Percentiles rank a stretch among this genome's conserved stretches.
These are phyloP conservation scores for Epichloe sibirici DNA, from an alignment of 2,329 filamentous ascomycete genomes.

Conservation along the genomic window DNA sequence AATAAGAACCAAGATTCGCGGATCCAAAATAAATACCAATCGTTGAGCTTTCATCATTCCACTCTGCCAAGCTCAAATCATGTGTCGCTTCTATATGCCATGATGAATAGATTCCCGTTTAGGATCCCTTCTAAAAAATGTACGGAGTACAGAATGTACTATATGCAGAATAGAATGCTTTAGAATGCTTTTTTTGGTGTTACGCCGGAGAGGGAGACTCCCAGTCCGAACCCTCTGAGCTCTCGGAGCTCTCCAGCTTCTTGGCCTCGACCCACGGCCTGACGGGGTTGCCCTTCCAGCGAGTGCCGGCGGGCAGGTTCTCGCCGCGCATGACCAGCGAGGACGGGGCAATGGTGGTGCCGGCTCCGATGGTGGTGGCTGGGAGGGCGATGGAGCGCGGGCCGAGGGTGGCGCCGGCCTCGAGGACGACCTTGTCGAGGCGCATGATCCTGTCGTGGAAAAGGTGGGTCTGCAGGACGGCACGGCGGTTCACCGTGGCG, in stretches of 20 bases:
- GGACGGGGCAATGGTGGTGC: slow-evolving; percentile 10
- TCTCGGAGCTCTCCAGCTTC: neutral
- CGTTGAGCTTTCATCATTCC: neutral
- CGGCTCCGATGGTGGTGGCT: slow-evolving; percentile 9
- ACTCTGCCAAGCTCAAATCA: neutral
- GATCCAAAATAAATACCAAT: neutral
- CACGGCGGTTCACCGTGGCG: slow-evolving; percentile 11
- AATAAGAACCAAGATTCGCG: neutral
- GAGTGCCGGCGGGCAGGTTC: slow-evolving; percentile 10
- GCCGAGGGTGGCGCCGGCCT: slow-evolving; percentile 10
- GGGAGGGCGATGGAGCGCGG: slow-evolving; percentile 11
- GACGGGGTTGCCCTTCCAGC: slow-evolving; percentile 12
- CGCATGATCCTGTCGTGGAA: slow-evolving; percentile 14
- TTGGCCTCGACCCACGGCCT: slow-evolving; percentile 8
- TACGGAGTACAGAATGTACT: neutral
- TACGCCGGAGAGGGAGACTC: neutral
- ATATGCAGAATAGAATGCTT: neutral
- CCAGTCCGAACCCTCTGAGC: slow-evolving; percentile 4
- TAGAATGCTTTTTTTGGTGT: neutral
- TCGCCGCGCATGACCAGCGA: slow-evolving; percentile 13
- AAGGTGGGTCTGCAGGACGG: slow-evolving; percentile 11
- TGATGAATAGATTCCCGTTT: neutral
- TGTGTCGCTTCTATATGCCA: neutral
- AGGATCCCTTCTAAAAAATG: neutral
- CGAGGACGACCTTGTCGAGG: slow-evolving; percentile 10